Base-by-base conservation (phyloP, 805 yeast genomes). In the Hemisphaericaspora nanyangensis region DNA sequence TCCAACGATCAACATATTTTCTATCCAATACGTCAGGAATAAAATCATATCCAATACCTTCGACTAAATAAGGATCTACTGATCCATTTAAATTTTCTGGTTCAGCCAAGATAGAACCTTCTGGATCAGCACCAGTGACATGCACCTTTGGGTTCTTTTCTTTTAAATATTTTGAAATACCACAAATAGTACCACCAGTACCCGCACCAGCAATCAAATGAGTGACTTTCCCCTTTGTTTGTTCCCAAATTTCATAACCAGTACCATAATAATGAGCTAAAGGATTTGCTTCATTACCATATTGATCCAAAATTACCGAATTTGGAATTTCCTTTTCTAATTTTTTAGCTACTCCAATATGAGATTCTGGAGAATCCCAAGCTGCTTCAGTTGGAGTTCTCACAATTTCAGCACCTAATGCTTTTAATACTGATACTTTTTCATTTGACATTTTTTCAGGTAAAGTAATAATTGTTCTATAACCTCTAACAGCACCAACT, bases 131-230 rank as follows among this genome's bases (percentile, higher is more conserved):
- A 49, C 83, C 95, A 36, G 82, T 73, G 31, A 86, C 76, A 42
- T 70, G 60, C 46, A 86, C 68, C 12, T 77, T 64, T 18, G 79
- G 65, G 61, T 84, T 74, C 60, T 82, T 74, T 58, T 79, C 85
- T 67, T 85, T 85, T 51, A 91, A 70, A 60, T 72, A 93, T 44
- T 72, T 72, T 3, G 95, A 77, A 20, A 89, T 89, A 40, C 99
- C 99, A n/a, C 95, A 72, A 33, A 91, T 87, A 2, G 99, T 93
- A 41, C 99, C 99, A 64, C 95, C 95, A 42, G 95, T 86, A 65
- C 95, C 95, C 6, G 95, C 95, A 60, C 95, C 95, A 28, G 95
- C 95, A 39, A 87, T 84, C 32, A 87, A 70, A 45, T 82, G 87
- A 39, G 78, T 79, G 38, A 87, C 70, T 43, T 80, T 75, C 26